Base-by-base conservation (phyloP, 1,139 yeast species). In the Taiozyma onychis region DNA sequence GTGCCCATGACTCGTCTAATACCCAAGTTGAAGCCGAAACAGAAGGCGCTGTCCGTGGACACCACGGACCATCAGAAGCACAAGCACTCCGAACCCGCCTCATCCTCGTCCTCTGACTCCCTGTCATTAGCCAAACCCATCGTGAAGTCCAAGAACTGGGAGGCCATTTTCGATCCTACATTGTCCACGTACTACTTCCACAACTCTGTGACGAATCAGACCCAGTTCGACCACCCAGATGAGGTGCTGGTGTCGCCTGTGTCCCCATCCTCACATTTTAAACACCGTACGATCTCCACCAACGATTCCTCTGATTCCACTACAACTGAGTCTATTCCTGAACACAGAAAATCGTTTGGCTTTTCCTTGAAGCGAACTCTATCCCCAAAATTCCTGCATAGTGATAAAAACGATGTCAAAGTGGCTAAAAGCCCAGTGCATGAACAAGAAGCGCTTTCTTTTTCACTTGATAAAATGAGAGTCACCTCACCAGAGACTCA, bases 181-280 rank as follows among this genome's bases (percentile, higher is more conserved):
- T 45, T 61, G 4, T 41, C 55, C 0, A 56, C 51, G 2, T 59
- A 55, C 32, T 58, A 55, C 48, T 61, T 51, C 45, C 35, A 55
- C 30, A 58, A 61, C 47, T 37, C 46, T 1, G 39, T 27, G 16
- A 58, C 64, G 0, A 51, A 51, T 18, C 58, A 55, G 32, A 44
- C 54, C 1, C 63, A 61, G 44, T 60, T 55, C 42, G 65, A 61
- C 43, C 64, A 58, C 41, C 65, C 65, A 6, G 63, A 59, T 43
- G 65, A 61, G 39, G 62, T 60, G 11, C 44, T 44, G 27, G 50
- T 51, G 2, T 59, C 62, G 1, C 63, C 63, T 1, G 27, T 47
- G 6, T 47, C 47, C 0, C 51, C 59, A 2, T 54, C 58, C 6
- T 22, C 42, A 14, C 18, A 18, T 4, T 24, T 24, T 8, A 39